These are phyloP conservation scores for Monosporozyma unispora DNA, from an alignment of 805 yeast species.

Conservation along the genomic window DNA sequence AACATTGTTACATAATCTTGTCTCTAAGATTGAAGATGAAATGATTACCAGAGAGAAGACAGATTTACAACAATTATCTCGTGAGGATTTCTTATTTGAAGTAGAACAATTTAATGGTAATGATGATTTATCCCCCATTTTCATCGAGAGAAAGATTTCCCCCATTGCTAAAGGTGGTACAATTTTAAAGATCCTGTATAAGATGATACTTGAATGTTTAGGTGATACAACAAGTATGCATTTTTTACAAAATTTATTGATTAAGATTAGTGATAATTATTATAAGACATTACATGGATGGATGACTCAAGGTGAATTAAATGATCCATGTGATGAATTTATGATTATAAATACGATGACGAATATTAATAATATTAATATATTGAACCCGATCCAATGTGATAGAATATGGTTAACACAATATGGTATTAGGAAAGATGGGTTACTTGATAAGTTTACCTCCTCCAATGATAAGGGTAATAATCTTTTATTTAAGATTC, in stretches of 20 bases:
- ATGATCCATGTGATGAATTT: conserved; percentile 79
- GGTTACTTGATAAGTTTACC: conserved; percentile 55
- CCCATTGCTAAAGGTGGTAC: conserved; percentile 71
- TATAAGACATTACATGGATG: conserved; percentile 65
- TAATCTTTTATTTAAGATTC: conserved; percentile 40
- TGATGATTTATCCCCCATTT: conserved; percentile 23
- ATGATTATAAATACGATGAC: conserved; percentile 42
- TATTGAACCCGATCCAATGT: conserved; percentile 19
- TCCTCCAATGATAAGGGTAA: conserved; percentile 15
- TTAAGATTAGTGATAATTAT: conserved; percentile 53
- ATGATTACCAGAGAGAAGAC: conserved; percentile 33
- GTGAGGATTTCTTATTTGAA: conserved; percentile 19
- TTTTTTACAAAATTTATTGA: conserved; percentile 46
- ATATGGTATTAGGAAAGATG: conserved; percentile 65
- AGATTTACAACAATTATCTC: conserved; percentile 39
- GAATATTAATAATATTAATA: conserved; percentile 6
- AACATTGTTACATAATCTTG: conserved; percentile 50
- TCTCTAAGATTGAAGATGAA: conserved; percentile 40
- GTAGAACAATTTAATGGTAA: conserved; percentile 28
- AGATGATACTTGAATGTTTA: conserved; percentile 42
- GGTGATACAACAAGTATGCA: conserved; percentile 54
- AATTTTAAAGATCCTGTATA: conserved; percentile 53
- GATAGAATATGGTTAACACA: conserved; percentile 70
- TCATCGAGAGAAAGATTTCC: conserved; percentile 43
- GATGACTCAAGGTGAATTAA: conserved; percentile 64